Conservation (phyloP, 352 stramenopile species). For the Phytopythium boreale region DNA sequence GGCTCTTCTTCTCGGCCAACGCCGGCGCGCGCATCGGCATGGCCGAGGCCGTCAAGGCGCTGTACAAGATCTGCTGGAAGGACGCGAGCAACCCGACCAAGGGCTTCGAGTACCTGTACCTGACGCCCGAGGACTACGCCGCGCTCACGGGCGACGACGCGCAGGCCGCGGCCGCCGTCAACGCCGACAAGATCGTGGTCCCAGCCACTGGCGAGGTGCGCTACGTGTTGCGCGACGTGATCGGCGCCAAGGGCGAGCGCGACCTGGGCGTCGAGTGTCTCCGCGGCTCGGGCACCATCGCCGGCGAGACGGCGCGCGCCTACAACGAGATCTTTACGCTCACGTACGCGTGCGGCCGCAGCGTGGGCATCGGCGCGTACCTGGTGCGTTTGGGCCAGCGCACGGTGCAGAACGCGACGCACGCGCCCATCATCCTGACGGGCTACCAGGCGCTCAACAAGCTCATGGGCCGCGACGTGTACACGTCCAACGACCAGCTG, state of each 20-base stretch:
- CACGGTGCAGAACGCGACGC: constrained; percentile 98
- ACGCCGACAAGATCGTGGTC: constrained; percentile 64
- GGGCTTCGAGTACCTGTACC: constrained; percentile 99
- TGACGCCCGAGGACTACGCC: constrained; percentile 95
- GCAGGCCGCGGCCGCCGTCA: constrained; percentile 78
- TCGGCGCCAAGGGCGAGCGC: constrained; percentile 89
- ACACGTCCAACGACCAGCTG: constrained; percentile 99
- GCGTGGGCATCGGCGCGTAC: constrained; percentile 99
- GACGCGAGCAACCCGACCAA: constrained; percentile 94
- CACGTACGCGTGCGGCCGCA: constrained; percentile 98
- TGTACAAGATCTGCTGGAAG: constrained; percentile 99
- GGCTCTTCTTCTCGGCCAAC: constrained; percentile 99
- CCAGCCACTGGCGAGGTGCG: constrained; percentile 73
- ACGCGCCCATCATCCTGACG: constrained; percentile 99
- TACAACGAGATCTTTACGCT: constrained; percentile 99
- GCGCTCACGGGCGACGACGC: constrained; percentile 50
- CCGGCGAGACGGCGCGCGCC: constrained; percentile 97
- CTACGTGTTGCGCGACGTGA: constrained; percentile 97
- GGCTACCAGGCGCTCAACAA: constrained; percentile 99
- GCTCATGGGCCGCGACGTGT: constrained; percentile 99
- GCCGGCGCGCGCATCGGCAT: constrained; percentile 98
- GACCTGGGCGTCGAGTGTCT: constrained; percentile 99
- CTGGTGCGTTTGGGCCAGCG: constrained; percentile 98
- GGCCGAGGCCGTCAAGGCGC: constrained; percentile 96
- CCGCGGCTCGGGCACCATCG: constrained; percentile 98